A percentile compares a stretch with the other conserved stretches of the same genome.
Evolutionary conservation across 2,329 filamentous ascomycete species (phyloP).

Genomic region (Fusarium fracticaudum): DNA sequence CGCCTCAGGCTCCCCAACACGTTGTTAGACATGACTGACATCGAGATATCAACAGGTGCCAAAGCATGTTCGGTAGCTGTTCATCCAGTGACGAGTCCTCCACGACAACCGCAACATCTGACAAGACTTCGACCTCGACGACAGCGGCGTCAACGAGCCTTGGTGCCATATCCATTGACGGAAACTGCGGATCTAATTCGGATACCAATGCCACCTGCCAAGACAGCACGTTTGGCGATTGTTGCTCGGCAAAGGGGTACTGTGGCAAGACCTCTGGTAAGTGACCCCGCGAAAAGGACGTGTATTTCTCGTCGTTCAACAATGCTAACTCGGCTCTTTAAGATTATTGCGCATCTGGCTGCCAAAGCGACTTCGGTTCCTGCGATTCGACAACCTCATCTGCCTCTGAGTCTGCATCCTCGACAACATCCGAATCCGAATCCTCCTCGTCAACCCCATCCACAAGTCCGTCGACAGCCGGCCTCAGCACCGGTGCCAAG

Average conservation of each 20-base stretch:
- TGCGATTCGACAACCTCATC: not conserved
- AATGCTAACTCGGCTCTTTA: not conserved
- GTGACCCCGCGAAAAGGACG: not conserved
- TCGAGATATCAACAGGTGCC: not conserved
- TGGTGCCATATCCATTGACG: not conserved
- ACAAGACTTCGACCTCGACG: not conserved
- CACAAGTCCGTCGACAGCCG: not conserved
- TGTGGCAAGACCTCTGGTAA: not conserved
- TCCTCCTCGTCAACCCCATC: not conserved
- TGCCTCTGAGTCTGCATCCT: not conserved
- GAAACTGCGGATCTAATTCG: not conserved
- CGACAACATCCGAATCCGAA: not conserved
- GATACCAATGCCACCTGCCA: not conserved
- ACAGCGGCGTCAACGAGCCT: not conserved
- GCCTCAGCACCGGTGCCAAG: not conserved
- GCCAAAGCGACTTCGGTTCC: not conserved
- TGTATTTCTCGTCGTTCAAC: not conserved
- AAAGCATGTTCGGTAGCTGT: not conserved
- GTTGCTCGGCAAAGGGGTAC: not conserved
- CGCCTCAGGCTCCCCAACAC: not conserved
- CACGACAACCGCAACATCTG: not conserved
- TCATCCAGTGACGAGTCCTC: not conserved
- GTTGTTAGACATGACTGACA: not conserved
- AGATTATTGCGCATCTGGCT: no score
- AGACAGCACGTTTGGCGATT: not conserved